phyloP scores from a whole-genome alignment of 768 basidiomycete species.

The Mycena epipterygia region DNA sequence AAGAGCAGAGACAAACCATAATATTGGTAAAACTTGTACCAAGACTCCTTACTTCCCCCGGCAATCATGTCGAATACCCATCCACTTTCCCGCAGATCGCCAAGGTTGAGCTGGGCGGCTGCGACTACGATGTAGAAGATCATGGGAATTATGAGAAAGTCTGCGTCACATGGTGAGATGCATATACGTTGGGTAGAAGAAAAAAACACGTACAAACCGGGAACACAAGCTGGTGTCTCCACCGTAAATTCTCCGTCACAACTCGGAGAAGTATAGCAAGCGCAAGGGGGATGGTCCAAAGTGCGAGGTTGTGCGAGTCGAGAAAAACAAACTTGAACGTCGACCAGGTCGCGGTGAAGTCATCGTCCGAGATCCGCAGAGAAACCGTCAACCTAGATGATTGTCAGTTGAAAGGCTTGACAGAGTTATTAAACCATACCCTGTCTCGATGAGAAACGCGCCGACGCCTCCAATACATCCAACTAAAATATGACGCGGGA shows the following conservation, averaged over 20 bases:
- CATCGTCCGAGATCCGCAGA: slow-evolving; percentile 84
- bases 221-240: slow-evolving; percentile 87
- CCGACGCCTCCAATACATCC: slow-evolving; percentile 99
- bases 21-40: slow-evolving; percentile 91
- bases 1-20: slow-evolving; percentile 65
- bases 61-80: slow-evolving; percentile 88
- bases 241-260: slow-evolving; percentile 80
- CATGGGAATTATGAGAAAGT: slow-evolving; percentile 84
- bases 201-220: slow-evolving; percentile 75
- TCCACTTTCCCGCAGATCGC: slow-evolving; percentile 69
- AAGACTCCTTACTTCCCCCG: slow-evolving; percentile 55
- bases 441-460: slow-evolving; percentile 91
- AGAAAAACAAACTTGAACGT: slow-evolving; percentile 80
- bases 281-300: slow-evolving; percentile 86
- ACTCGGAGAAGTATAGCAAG: slow-evolving; percentile 84
- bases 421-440: slow-evolving; percentile 59
- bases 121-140: slow-evolving; percentile 88
- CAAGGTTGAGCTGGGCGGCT: slow-evolving; percentile 72
- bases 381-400: slow-evolving; percentile 82
- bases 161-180: slow-evolving; percentile 49
- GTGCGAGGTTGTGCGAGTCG: slow-evolving; percentile 68
- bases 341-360: slow-evolving; percentile 75
- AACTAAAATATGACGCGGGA: slow-evolving; percentile 97
- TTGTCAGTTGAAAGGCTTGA: background rate
- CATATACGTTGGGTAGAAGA: background rate